Evolutionary conservation across 169 alveolate species (phyloP), one percentile per base, ranked within the genome.

Genomic region (Cryptosporidium felis): DNA sequence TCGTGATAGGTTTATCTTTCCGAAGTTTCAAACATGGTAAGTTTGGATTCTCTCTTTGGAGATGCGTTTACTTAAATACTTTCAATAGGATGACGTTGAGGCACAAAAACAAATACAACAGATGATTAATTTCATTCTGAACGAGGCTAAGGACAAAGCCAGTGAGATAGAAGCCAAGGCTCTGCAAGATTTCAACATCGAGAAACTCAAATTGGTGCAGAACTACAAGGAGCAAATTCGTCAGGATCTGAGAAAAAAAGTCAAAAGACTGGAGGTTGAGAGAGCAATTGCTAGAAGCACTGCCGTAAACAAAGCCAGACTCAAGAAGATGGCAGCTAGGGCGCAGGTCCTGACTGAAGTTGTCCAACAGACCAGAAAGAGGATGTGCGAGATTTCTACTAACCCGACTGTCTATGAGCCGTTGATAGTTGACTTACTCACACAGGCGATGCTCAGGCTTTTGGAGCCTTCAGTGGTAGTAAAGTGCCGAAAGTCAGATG

Each of bases 61-160:
- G n/a, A n/a, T n/a, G n/a, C n/a, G n/a, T n/a, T n/a, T n/a, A n/a
- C n/a, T n/a, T n/a, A n/a, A n/a, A n/a, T n/a, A n/a, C n/a, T n/a
- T n/a, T n/a, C n/a, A n/a, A n/a, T n/a, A 56, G 98, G 96, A 94
- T 88, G 98, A 94, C 85, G 89, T 89, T 30, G 98, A 95, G 58
- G 97, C 98, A 60, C 97, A 93, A 82, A 90, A 91, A 49, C 98
- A 95, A 82, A 95, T 95, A 60, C 95, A 93, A 89, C 98, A 95
- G 85, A 95, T 95, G 98, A 96, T 95, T 23, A 92, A 92, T 91
- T 95, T 95, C 94, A 95, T 95, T 82, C 82, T 95, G 56, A 94
- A 95, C 85, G 98, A 95, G 80, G 98, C 98, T 23, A 92, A 93
- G 80, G 98, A 95, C 90, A 95, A 95, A 66, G 97, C 98, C 0